Evolutionary conservation across 139 green algal genomes (phyloP).

Genomic region (Tetradesmus lagerheimii): DNA sequence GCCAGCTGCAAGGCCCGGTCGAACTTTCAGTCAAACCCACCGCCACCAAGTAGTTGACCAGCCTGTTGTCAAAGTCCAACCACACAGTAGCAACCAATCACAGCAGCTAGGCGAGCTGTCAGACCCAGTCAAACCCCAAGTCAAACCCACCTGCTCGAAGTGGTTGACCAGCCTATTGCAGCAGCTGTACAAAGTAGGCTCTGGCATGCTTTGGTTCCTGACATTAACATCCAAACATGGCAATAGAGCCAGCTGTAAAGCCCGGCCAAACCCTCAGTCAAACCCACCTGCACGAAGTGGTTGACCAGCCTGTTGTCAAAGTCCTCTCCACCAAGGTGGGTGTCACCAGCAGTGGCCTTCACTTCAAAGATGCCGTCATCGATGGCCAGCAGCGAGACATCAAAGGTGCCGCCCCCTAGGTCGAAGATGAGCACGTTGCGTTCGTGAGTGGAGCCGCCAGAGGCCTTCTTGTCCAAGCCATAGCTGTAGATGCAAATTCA

Average conservation of each 20-base stretch:
- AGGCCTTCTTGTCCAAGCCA: conserved; percentile 87
- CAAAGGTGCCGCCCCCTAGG: conserved; percentile 96
- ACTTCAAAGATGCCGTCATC: conserved; percentile 99
- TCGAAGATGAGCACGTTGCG: conserved; percentile 98
- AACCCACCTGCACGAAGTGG: conserved; percentile 74
- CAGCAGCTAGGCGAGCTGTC: too few relatives aligned
- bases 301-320: conserved; percentile 90
- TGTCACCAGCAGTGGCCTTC: conserved; percentile 98
- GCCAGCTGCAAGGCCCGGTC: too few relatives aligned
- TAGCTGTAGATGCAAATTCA: conserved; percentile 43
- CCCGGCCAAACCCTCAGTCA: too few relatives aligned
- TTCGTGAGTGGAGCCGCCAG: conserved; percentile 63
- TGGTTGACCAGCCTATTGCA: conserved; percentile 67
- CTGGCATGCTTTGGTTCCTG: too few relatives aligned
- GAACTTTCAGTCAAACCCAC: too few relatives aligned
- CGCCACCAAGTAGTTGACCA: conserved; percentile 58
- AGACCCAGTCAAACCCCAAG: too few relatives aligned
- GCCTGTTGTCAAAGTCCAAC: conserved; percentile 98
- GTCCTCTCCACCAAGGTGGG: conserved; percentile 98
- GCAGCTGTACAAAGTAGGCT: too few relatives aligned
- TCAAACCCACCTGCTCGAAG: conserved; percentile 78
- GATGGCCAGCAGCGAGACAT: conserved; percentile 98
- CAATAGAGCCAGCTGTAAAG: too few relatives aligned
- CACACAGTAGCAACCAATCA: too few relatives aligned
- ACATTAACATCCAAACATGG: too few relatives aligned